Conservation (phyloP, 768 basidiomycete species). For the Leccinum pellstonianum region DNA sequence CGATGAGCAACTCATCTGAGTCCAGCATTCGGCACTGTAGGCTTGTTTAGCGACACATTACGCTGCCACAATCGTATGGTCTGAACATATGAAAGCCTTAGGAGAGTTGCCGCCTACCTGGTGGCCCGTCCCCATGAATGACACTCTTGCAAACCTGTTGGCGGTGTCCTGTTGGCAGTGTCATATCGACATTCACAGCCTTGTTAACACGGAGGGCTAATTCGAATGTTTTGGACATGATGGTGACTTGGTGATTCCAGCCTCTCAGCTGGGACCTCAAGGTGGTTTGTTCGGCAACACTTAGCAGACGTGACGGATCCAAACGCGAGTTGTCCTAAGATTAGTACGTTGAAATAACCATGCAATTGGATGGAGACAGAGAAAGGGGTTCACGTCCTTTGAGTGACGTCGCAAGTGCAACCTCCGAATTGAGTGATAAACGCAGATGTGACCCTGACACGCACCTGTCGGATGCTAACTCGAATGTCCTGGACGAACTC, state of each 20-base stretch:
- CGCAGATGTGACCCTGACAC: too few relatives aligned
- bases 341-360: not conserved
- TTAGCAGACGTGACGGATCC: not conserved
- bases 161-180: conserved; percentile 1
- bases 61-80: not conserved
- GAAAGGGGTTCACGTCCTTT: not conserved
- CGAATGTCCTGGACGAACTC: too few relatives aligned
- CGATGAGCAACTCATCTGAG: not conserved
- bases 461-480: too few relatives aligned
- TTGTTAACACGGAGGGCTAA: not conserved
- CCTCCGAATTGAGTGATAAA: not conserved
- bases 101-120: conserved; percentile 14
- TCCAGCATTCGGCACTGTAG: not conserved
- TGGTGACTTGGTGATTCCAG: not conserved
- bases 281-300: not conserved
- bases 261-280: not conserved
- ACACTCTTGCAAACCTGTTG: conserved; percentile 19
- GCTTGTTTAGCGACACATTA: not conserved
- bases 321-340: not conserved
- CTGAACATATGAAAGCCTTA: not conserved
- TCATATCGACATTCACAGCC: conserved; percentile 37
- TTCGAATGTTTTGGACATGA: not conserved
- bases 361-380: not conserved
- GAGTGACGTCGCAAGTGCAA: not conserved
- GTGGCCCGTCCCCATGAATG: conserved; percentile 33